Conservation (phyloP, 208 protist genomes). For the Crithidia fasciculata region DNA sequence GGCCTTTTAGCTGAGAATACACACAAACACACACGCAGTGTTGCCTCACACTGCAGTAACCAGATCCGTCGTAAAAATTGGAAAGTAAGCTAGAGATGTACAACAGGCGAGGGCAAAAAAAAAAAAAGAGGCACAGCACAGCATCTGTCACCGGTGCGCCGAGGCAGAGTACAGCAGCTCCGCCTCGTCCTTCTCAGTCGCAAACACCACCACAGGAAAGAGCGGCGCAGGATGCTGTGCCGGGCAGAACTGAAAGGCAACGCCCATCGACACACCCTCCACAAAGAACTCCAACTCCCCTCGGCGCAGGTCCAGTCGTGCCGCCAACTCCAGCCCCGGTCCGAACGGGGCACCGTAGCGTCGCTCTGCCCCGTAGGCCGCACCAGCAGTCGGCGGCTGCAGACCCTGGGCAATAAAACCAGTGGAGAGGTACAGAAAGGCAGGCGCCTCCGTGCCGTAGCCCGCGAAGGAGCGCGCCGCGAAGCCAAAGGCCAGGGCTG, state of each 20-base stretch:
- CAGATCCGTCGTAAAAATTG: too few species aligned
- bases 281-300: conserved; percentile 58
- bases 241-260: conserved; percentile 62
- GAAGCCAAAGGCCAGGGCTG: conserved; percentile 30
- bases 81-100: too few species aligned
- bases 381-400: background rate
- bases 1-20: too few species aligned
- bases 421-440: conserved; percentile 56
- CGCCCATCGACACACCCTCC: conserved; percentile 50
- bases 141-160: background rate
- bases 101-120: background rate
- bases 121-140: background rate
- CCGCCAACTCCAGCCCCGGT: conserved; percentile 50
- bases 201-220: conserved; percentile 64
- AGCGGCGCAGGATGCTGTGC: conserved; percentile 51
- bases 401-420: conserved; percentile 42
- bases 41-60: too few species aligned
- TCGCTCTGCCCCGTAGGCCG: conserved; percentile 12
- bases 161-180: conserved; percentile 40
- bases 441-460: conserved; percentile 26
- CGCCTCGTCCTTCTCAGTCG: conserved; percentile 46
- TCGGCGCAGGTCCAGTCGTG: conserved; percentile 47
- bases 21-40: too few species aligned
- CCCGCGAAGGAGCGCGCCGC: conserved; percentile 34
- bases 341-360: conserved; percentile 55